Conservation (phyloP, 2,329 filamentous ascomycete species). For the Purpureocillium lavendulum region DNA sequence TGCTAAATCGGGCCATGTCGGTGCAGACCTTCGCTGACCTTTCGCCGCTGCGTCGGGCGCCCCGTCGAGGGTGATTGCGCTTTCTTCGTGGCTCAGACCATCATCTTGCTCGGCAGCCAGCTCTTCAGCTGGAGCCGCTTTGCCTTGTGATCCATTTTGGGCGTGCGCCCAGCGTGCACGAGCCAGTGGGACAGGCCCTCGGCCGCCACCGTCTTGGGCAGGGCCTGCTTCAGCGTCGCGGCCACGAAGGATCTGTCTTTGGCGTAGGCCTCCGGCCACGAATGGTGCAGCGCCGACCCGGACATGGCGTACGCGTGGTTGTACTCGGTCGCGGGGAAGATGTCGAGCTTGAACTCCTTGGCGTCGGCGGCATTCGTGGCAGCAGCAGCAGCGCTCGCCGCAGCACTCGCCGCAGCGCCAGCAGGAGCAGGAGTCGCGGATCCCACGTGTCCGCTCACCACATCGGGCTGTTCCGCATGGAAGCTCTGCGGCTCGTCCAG, state of each 20-base stretch:
- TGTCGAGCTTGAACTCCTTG: slow-evolving; percentile 32
- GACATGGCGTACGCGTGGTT: slow-evolving; percentile 28
- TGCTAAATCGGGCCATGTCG: not conserved
- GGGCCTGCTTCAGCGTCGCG: slow-evolving; percentile 25
- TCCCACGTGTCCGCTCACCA: slow-evolving; percentile 1
- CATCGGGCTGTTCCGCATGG: not conserved
- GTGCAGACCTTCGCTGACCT: no score
- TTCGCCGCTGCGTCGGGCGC: not conserved
- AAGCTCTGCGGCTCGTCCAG: slow-evolving; percentile 14
- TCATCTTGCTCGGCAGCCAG: slow-evolving; percentile 16
- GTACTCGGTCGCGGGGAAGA: slow-evolving; percentile 29
- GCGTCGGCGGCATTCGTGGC: slow-evolving; percentile 6
- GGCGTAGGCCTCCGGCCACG: slow-evolving; percentile 30
- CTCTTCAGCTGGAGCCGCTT: slow-evolving; percentile 12
- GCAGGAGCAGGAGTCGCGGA: not conserved
- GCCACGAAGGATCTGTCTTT: slow-evolving; percentile 25
- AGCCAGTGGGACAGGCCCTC: slow-evolving; percentile 36
- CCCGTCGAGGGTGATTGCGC: not conserved
- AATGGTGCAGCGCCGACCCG: slow-evolving; percentile 26
- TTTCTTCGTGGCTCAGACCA: slow-evolving; percentile 1
- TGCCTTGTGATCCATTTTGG: slow-evolving; percentile 4
- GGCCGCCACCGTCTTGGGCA: slow-evolving; percentile 28
- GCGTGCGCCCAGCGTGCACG: slow-evolving; percentile 12
- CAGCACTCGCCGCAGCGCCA: not conserved
- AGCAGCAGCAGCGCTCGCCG: not conserved